Evolutionary conservation across 169 alveolate species (phyloP).

Genomic region (Haemoproteus tartakovskyi): DNA sequence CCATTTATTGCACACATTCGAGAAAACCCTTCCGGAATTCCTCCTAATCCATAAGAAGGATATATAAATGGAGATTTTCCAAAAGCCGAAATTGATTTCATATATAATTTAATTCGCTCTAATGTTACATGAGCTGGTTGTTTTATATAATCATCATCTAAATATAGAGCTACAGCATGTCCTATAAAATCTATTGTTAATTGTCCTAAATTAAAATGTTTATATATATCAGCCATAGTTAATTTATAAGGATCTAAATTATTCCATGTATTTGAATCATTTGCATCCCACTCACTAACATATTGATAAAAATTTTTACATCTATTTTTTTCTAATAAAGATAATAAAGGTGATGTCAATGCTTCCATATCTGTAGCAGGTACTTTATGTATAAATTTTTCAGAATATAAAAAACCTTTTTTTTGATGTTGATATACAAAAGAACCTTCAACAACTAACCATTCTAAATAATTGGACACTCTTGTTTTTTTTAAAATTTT

Average conservation of each 20-base stretch:
- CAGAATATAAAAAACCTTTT: conserved; percentile 91
- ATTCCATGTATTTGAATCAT: conserved; percentile 88
- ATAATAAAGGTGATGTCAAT: conserved; percentile 92
- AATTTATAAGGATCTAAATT: conserved; percentile 84
- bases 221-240: conserved; percentile 87
- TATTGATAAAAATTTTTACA: conserved; percentile 93
- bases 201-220: conserved; percentile 90
- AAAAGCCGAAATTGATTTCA: conserved; percentile 92
- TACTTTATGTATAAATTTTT: conserved; percentile 95
- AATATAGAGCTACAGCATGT: conserved; percentile 96
- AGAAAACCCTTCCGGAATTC: conserved; percentile 97
- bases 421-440: conserved; percentile 95
- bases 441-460: conserved; percentile 97
- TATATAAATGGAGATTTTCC: conserved; percentile 98
- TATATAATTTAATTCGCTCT: conserved; percentile 90
- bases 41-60: conserved; percentile 98
- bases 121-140: conserved; percentile 90
- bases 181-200: conserved; percentile 97
- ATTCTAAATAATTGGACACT: conserved; percentile 89
- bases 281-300: conserved; percentile 85
- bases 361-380: conserved; percentile 99
- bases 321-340: conserved; percentile 95
- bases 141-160: conserved; percentile 89
- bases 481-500: conserved; percentile 93
- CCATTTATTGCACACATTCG: conserved; percentile 96